Percentiles rank a stretch among this genome's conserved stretches.
These are phyloP conservation scores for Cyclotella choctawhatcheeana DNA, from an alignment of 108 stramenopile species.

Conservation along the genomic window DNA sequence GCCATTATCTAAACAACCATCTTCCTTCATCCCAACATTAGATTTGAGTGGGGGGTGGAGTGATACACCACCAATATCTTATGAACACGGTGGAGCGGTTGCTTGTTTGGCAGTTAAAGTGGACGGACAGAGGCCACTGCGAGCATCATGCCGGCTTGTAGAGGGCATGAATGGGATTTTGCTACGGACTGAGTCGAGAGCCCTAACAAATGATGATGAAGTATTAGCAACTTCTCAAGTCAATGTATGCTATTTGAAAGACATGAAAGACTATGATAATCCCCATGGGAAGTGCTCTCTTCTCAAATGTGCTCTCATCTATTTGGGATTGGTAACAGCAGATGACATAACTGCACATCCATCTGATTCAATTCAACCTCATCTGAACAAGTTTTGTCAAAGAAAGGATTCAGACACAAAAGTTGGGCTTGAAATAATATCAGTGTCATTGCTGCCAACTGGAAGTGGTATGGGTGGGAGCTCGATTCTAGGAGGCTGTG, in stretches of 20 bases:
- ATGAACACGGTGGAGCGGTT: constrained; percentile 79
- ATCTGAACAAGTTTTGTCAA: constrained; percentile 63
- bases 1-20: no score
- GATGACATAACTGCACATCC: constrained; percentile 35
- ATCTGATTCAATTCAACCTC: constrained; percentile 44
- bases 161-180: constrained; percentile 47
- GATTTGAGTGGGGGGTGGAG: constrained; percentile 90
- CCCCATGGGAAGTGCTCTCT: constrained; percentile 70
- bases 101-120: constrained; percentile 71
- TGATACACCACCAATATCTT: constrained; percentile 89
- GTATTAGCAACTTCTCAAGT: constrained; percentile 33
- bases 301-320: constrained; percentile 71
- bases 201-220: constrained; percentile 41
- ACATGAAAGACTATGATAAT: constrained; percentile 57
- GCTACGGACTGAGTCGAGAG: constrained; percentile 62
- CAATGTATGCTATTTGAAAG: constrained; percentile 33
- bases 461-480: constrained; percentile 89
- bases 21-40: no score
- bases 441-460: constrained; percentile 72
- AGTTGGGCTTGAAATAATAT: constrained; percentile 69
- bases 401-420: constrained; percentile 27
- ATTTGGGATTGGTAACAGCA: constrained; percentile 56
- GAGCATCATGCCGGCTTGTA: constrained; percentile 63
- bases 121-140: constrained; percentile 66
- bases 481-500: constrained; percentile 79